These are phyloP conservation scores for Ophiognomonia clavigignenti-juglandacearum DNA, from an alignment of 2,329 filamentous ascomycete genomes.

Conservation along the genomic window DNA sequence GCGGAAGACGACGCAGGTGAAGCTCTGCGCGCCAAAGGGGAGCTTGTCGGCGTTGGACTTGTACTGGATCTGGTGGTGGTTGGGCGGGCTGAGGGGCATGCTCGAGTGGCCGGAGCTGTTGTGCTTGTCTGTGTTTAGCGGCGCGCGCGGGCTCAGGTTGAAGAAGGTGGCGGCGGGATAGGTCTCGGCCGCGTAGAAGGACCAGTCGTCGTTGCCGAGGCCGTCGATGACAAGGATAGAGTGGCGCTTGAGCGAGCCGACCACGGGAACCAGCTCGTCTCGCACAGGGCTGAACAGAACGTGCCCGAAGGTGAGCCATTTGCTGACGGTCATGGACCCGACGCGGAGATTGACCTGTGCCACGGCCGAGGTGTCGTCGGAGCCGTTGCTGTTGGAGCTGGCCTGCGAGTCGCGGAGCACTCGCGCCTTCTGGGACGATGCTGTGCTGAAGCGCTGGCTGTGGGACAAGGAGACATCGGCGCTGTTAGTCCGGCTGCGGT, in stretches of 20 bases:
- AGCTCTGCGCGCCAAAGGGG: constrained; percentile 71
- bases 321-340: constrained; percentile 79
- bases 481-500: constrained; percentile 31
- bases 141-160: constrained; percentile 61
- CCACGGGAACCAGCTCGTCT: constrained; percentile 58
- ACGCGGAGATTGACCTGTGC: constrained; percentile 72
- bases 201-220: constrained; percentile 84
- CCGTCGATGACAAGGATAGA: constrained; percentile 76
- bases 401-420: constrained; percentile 36
- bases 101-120: constrained; percentile 34
- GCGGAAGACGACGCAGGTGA: constrained; percentile 70
- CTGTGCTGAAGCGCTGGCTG: constrained; percentile 15
- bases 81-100: constrained; percentile 56
- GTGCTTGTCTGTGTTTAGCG: constrained; percentile 40
- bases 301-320: constrained; percentile 81
- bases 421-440: constrained; percentile 23
- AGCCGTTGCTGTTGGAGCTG: constrained; percentile 41
- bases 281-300: constrained; percentile 77
- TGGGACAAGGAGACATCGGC: constrained; percentile 16
- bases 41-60: constrained; percentile 59
- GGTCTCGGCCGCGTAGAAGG: constrained; percentile 77
- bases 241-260: constrained; percentile 47
- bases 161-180: constrained; percentile 73
- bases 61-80: constrained; percentile 73
- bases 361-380: constrained; percentile 56